Base-by-base conservation (phyloP, 2,329 filamentous ascomycete genomes). In the Penicillium sp. region DNA sequence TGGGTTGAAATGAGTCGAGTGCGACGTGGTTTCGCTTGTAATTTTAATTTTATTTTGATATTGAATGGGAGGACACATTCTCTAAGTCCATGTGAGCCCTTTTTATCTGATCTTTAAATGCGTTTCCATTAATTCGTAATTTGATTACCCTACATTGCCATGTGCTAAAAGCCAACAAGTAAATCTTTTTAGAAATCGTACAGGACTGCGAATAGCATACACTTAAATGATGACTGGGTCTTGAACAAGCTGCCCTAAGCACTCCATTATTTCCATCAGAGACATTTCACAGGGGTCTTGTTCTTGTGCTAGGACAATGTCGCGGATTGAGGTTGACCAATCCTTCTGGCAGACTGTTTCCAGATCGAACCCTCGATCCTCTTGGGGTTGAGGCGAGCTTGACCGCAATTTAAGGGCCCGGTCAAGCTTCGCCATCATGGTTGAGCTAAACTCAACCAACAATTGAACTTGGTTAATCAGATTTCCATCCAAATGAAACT, bases 241-340 rank as follows among this genome's bases (percentile, higher is more conserved):
- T 28, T 53, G 53, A 11, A 59, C 45, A 28, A 64, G 56, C 14
- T 59, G 56, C 7, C 53, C 26, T 14, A 65, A 43, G 19, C 50
- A 55, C 1, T 44, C 45, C 53, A 65, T 63, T 12, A 58, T 51
- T 17, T 64, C 58, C 35, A 49, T 57, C 38, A 65, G 41, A 11
- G 58, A 25, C 10, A 57, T 51, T 5, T 57, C 50, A 22, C 45
- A 47, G 1, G 33, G 12, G 2, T 51, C 38, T 9, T 56, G 45
- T 37, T 64, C 60, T 16, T 62, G 57, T 6, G 50, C 36, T 30
- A 60, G 5, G 14, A 61, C 48, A 35, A 60, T 49, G 1, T 63
- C 58, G 9, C 57, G 46, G 9, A 65, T 53, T 2, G 47, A 54
- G 5, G 33, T 41, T 19, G 59, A 30, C 40, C 53, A 46, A 25